Evolutionary conservation across 495 filamentous ascomycete species (phyloP).

Genomic region (Pseudevernia furfuracea): DNA sequence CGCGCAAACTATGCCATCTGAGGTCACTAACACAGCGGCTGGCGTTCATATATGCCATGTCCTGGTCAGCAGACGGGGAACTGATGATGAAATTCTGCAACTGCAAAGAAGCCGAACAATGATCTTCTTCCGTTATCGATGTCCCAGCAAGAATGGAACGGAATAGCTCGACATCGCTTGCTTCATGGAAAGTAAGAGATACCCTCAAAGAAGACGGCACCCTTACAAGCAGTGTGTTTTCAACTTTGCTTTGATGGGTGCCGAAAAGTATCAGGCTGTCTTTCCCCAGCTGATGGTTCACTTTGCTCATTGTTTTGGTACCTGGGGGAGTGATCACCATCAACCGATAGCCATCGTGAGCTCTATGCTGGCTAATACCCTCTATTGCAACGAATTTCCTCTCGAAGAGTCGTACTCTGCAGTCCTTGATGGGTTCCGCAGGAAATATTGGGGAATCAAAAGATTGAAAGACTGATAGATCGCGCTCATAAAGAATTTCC

Average conservation of each 20-base stretch:
- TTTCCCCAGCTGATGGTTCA: conserved; percentile 55
- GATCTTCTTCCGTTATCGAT: conserved; percentile 6
- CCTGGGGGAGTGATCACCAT: conserved; percentile 65
- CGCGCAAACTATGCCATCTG: conserved; percentile 26
- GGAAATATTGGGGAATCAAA: conserved; percentile 69
- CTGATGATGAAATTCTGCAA: conserved; percentile 9
- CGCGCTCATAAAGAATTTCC: conserved; percentile 53
- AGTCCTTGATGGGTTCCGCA: conserved; percentile 58
- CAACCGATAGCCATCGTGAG: conserved; percentile 70
- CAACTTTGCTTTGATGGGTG: conserved; percentile 58
- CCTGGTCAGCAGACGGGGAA: neutral
- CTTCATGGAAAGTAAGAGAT: conserved; percentile 54
- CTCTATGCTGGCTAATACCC: conserved; percentile 55
- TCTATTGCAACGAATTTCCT: conserved; percentile 51
- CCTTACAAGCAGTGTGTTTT: conserved; percentile 31
- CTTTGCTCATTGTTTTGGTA: conserved; percentile 63
- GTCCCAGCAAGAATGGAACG: conserved; percentile 50
- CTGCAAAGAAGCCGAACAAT: neutral
- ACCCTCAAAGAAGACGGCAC: conserved; percentile 6
- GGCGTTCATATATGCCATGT: neutral
- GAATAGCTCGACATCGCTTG: conserved; percentile 55
- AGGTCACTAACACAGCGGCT: neutral
- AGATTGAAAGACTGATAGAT: conserved; percentile 63
- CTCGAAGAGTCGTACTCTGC: conserved; percentile 67
- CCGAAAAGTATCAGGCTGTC: conserved; percentile 63